Percentiles rank a stretch among this genome's conserved stretches.
phyloP scores from a whole-genome alignment of 768 basidiomycete species.

The Xanthoconium stramineum region DNA sequence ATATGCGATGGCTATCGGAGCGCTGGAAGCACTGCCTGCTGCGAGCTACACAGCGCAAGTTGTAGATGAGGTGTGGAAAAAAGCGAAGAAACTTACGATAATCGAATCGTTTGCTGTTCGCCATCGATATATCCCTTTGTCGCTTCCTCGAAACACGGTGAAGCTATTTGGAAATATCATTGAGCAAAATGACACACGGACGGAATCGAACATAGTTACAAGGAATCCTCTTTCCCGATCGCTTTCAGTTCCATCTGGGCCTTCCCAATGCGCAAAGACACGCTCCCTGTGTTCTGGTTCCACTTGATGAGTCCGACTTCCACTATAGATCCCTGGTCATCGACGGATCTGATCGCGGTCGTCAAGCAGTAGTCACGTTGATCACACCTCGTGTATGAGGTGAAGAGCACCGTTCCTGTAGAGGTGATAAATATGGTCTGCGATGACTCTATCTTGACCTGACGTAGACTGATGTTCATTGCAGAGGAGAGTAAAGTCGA shows the following conservation, averaged over 20 bases:
- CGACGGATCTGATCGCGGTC: conserved; percentile 14
- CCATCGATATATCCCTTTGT: conserved; percentile 15
- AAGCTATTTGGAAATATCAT: background rate
- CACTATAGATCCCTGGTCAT: conserved; percentile 1
- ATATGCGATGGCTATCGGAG: conserved; percentile 11
- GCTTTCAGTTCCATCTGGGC: conserved; percentile 2
- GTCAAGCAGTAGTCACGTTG: background rate
- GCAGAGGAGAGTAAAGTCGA: background rate
- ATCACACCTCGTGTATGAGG: background rate
- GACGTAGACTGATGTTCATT: conserved; percentile 22
- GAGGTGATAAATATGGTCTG: conserved; percentile 17
- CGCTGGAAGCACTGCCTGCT: background rate
- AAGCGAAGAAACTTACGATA: background rate
- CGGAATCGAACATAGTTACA: background rate
- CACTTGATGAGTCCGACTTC: conserved; percentile 18
- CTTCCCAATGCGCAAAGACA: background rate
- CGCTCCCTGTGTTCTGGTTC: conserved; percentile 1
- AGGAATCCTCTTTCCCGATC: background rate
- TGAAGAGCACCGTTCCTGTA: conserved; percentile 16
- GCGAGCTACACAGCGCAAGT: conserved; percentile 5
- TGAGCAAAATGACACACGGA: background rate
- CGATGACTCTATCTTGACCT: conserved; percentile 6
- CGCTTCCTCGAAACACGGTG: conserved; percentile 7
- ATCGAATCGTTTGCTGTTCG: background rate
- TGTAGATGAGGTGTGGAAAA: background rate